Evolutionary conservation across 768 basidiomycete genomes (phyloP).

Genomic region (Agrocybe chaxingu): DNA sequence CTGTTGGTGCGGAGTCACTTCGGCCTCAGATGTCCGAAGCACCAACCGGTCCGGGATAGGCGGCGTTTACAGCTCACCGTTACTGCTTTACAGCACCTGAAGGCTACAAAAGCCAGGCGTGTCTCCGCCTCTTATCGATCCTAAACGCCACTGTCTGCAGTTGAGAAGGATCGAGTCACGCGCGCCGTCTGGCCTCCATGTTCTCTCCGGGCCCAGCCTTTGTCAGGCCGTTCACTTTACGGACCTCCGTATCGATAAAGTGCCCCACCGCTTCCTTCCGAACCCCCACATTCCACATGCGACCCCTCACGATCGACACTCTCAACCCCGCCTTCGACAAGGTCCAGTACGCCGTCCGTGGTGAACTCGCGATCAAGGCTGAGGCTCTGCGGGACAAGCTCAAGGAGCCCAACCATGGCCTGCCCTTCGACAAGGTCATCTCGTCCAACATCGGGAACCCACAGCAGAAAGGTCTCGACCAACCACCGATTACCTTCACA

Average conservation of each 20-base stretch:
- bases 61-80: no score
- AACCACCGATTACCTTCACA: slow-evolving; percentile 87
- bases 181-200: neutral
- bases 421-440: slow-evolving; percentile 89
- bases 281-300: slow-evolving; percentile 34
- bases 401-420: slow-evolving; percentile 47
- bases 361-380: slow-evolving; percentile 93
- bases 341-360: slow-evolving; percentile 96
- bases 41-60: no score
- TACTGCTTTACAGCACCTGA: no score
- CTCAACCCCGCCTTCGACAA: slow-evolving; percentile 84
- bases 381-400: slow-evolving; percentile 77
- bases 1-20: no score
- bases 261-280: slow-evolving; percentile 1
- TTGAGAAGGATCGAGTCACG: neutral
- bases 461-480: slow-evolving; percentile 92
- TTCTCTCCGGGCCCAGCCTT: slow-evolving; percentile 13
- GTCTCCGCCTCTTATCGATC: no score
- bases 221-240: slow-evolving; percentile 4
- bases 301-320: slow-evolving; percentile 58
- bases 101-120: no score
- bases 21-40: no score
- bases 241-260: slow-evolving; percentile 16
- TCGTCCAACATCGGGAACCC: slow-evolving; percentile 98
- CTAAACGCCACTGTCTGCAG: no score